Evolutionary conservation across 129 eudicot species (phyloP).

Genomic region (Smallanthus sonchifolius): DNA sequence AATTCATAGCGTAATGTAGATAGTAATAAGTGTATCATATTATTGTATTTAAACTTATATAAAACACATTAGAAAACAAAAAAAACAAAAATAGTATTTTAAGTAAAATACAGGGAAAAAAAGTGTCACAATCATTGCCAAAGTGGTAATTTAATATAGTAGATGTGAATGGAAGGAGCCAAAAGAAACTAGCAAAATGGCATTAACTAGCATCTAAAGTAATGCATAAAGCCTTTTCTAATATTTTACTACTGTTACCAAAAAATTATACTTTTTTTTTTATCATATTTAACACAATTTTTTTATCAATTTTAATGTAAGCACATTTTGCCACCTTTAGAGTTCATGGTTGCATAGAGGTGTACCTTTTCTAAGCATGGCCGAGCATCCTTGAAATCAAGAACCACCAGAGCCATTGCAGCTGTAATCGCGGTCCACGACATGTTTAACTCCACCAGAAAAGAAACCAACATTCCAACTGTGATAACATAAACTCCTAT

Average conservation of each 20-base stretch:
- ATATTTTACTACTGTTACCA: background rate
- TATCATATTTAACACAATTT: background rate
- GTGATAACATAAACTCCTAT: conserved; percentile 72
- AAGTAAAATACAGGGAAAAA: background rate
- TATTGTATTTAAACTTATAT: background rate
- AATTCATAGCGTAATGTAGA: background rate
- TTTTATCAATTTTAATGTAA: background rate
- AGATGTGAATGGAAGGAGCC: background rate
- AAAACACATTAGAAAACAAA: too few relatives aligned
- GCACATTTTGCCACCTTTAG: background rate
- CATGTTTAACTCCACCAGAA: conserved; percentile 75
- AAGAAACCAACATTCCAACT: conserved; percentile 71
- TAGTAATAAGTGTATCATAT: background rate
- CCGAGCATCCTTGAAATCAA: conserved; percentile 90
- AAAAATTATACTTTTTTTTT: background rate
- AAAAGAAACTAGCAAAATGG: background rate
- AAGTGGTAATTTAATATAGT: background rate
- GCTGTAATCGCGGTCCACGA: conserved; percentile 97
- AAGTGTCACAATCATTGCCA: background rate
- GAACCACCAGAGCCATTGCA: conserved; percentile 90
- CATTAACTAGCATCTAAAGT: background rate
- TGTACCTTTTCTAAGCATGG: conserved; percentile 77
- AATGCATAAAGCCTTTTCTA: background rate
- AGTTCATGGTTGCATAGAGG: background rate
- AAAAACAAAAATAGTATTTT: background rate